Conservation (phyloP, 805 yeast species). For the Huiozyma naganishii region DNA sequence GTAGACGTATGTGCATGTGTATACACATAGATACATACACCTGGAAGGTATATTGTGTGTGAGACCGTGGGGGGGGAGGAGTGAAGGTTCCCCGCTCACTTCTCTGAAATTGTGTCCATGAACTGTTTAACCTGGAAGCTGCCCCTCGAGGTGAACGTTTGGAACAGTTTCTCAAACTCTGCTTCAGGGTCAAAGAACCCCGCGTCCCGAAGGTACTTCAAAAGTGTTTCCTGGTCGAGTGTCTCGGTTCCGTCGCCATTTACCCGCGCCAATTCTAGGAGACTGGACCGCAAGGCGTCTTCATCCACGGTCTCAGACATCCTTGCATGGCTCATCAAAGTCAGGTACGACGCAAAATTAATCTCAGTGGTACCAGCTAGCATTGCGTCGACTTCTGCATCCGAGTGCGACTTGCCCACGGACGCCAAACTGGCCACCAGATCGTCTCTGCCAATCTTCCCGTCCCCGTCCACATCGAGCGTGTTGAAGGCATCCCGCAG, state of each 20-base stretch:
- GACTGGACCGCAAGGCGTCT: neutral
- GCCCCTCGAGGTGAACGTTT: conserved; percentile 43
- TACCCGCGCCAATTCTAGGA: conserved; percentile 42
- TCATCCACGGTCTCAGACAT: conserved; percentile 42
- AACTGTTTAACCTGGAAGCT: conserved; percentile 57
- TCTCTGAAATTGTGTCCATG: conserved; percentile 37
- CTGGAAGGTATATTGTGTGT: neutral
- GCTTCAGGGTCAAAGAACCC: conserved; percentile 28
- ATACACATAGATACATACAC: no score
- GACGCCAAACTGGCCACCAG: conserved; percentile 42
- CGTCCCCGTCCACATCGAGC: conserved; percentile 76
- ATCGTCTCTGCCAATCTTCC: conserved; percentile 45
- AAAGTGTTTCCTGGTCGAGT: conserved; percentile 38
- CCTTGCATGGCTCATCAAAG: conserved; percentile 47
- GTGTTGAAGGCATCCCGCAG: conserved; percentile 67
- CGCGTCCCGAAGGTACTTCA: conserved; percentile 38
- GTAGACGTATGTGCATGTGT: no score
- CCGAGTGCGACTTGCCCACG: conserved; percentile 36
- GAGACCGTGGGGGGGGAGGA: neutral
- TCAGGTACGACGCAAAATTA: conserved; percentile 55
- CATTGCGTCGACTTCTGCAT: conserved; percentile 33
- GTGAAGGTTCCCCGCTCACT: neutral
- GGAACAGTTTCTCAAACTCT: conserved; percentile 42
- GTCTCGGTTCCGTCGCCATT: conserved; percentile 29
- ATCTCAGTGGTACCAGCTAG: conserved; percentile 28